Evolutionary conservation across 176 grass and related monocot species (phyloP).

Genomic region (Canna indica): DNA sequence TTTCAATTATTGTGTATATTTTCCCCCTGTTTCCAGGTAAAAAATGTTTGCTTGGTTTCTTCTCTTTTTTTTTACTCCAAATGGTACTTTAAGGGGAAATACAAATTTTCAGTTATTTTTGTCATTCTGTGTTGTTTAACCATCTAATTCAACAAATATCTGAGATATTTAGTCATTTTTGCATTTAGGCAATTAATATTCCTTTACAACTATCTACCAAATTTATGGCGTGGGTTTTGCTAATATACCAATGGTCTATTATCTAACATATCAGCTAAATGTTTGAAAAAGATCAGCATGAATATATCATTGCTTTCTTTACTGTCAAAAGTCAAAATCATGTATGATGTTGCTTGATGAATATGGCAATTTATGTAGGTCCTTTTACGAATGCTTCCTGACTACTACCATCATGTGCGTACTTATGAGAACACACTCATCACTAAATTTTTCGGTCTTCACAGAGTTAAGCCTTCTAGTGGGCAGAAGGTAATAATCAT

Average conservation of each 20-base stretch:
- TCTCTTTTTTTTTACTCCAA: not conserved
- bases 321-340: not conserved
- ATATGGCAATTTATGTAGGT: constrained; percentile 65
- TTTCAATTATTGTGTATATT: not conserved
- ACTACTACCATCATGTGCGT: constrained; percentile 87
- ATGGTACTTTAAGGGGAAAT: not conserved
- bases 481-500: constrained; percentile 75
- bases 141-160: not conserved
- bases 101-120: not conserved
- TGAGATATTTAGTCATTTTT: not conserved
- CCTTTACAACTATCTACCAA: not conserved
- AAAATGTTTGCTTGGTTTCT: not conserved
- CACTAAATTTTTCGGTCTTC: constrained; percentile 98
- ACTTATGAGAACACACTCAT: constrained; percentile 98
- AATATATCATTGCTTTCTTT: not conserved
- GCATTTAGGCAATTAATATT: not conserved
- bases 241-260: not conserved
- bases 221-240: not conserved
- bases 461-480: constrained; percentile 94
- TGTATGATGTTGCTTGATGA: constrained; percentile 4
- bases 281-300: no score
- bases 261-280: not conserved
- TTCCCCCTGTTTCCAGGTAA: not conserved
- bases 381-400: constrained; percentile 91
- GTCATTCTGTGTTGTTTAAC: not conserved